Base-by-base conservation (phyloP, 768 basidiomycete genomes). In the Lactarius sanguifluus region DNA sequence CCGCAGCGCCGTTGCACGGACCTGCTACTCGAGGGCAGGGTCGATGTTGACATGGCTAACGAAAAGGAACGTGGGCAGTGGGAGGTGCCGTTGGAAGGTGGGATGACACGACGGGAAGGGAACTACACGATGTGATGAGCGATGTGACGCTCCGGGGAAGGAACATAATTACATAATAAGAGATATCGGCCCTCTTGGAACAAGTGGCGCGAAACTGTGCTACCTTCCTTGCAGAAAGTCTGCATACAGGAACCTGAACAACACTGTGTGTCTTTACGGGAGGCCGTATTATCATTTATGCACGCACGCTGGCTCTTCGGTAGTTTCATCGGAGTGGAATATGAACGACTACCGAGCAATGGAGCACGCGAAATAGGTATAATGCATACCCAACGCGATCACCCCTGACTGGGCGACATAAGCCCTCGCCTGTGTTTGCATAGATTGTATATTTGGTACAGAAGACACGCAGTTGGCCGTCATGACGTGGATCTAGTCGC, bases 51-150 rank as follows among this genome's bases (percentile, higher is more conserved):
- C 82, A 57, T 81, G 41, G 73, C 67, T 41, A 70, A 34, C 57
- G 77, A 69, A 1, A 57, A 57, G 13, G 55, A 62, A 28, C 66
- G 72, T 4, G 74, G 71, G 38, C 75, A 75, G n/a, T n/a, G 41
- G 70, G 82, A 81, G 59, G 80, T 87, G n/a, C 88, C 88, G 5
- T 72, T 90, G 6, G 94, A 93, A 2, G 92, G 88, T 1, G 91
- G 91, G 5, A 83, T 82, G 38, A 30, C 83, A 66, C 83, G 83
- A 67, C 82, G 87, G 13, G 30, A 30, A 30, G 30, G 30, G 30
- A 30, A 28, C 28, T 28, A 2, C n/a, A n/a, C n/a, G n/a, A 30
- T 30, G 2, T 30, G 28, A 30, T 30, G 30, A 30, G 30, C 30
- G n/a, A n/a, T n/a, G n/a, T n/a, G n/a, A 28, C 28, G 28, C 28